phyloP scores from a whole-genome alignment of 2,329 filamentous ascomycete species.

The Claviceps humidiphila region DNA sequence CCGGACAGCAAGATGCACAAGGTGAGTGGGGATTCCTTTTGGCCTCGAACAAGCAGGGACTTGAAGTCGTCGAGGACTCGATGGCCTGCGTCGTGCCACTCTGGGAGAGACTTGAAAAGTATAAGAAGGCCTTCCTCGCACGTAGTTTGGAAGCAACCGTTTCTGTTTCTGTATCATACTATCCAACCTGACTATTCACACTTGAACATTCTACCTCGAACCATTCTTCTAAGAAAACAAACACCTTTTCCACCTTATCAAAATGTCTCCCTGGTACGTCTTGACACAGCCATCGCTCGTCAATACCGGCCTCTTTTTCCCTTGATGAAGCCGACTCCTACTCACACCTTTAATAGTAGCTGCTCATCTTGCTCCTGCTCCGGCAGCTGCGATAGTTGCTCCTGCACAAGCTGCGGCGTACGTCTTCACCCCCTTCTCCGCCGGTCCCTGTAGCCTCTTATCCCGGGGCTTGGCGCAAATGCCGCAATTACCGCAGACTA shows the following conservation, averaged over 20 bases:
- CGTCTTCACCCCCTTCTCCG: not conserved
- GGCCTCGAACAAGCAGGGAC: no score
- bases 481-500: no score
- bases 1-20: no score
- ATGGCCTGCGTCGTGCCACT: no score
- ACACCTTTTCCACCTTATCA: not conserved
- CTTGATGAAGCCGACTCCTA: no score
- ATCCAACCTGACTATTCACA: not conserved
- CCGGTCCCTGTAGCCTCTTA: no score
- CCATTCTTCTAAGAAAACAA: not conserved
- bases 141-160: not conserved
- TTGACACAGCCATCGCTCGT: no score
- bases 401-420: constrained; percentile 13
- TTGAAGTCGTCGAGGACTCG: not conserved
- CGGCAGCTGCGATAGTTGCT: constrained; percentile 12
- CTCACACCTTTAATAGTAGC: constrained; percentile 3
- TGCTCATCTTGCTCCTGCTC: constrained; percentile 13
- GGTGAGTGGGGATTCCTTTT: no score
- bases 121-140: constrained; percentile 4
- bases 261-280: constrained; percentile 10
- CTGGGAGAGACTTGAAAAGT: not conserved
- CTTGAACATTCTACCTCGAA: not conserved
- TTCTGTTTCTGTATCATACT: no score
- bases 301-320: no score
- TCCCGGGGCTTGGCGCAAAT: no score